Evolutionary conservation across 2,329 filamentous ascomycete species (phyloP).

Genomic region (Colletotrichum orchidophilum): DNA sequence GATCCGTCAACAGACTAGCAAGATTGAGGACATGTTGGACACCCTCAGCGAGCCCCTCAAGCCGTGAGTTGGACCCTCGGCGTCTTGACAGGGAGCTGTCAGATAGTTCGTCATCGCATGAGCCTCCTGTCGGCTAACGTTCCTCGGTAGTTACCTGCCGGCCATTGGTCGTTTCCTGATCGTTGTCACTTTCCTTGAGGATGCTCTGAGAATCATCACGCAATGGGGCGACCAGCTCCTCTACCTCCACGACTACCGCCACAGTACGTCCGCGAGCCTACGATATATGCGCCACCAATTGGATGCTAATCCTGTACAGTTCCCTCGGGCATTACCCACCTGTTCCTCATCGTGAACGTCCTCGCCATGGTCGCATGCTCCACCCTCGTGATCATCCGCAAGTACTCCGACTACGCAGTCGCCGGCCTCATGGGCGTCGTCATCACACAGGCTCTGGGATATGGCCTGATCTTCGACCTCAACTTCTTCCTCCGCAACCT

Average conservation of each 20-base stretch:
- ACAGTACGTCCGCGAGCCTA: constrained; percentile 72
- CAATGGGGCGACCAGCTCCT: constrained; percentile 96
- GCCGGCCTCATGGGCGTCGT: constrained; percentile 90
- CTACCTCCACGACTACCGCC: constrained; percentile 91
- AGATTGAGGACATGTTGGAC: constrained; percentile 95
- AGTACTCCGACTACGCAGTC: constrained; percentile 93
- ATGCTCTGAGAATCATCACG: constrained; percentile 93
- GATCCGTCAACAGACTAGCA: constrained; percentile 94
- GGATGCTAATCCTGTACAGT: constrained; percentile 62
- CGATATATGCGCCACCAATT: not conserved
- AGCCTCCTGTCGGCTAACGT: constrained; percentile 37
- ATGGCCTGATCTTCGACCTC: constrained; percentile 97
- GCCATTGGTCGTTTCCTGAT: constrained; percentile 97
- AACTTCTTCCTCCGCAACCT: constrained; percentile 99
- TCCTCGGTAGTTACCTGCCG: constrained; percentile 79
- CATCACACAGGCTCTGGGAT: constrained; percentile 91
- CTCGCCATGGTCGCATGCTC: constrained; percentile 87
- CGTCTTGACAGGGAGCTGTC: constrained; percentile 14
- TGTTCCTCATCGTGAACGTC: constrained; percentile 93
- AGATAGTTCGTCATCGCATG: constrained; percentile 5
- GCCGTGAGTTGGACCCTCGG: constrained; percentile 72
- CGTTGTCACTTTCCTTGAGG: constrained; percentile 97
- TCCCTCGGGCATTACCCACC: constrained; percentile 85
- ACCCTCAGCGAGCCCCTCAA: constrained; percentile 89
- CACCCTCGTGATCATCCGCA: constrained; percentile 86